These are phyloP conservation scores for Saraca asoca DNA, from an alignment of 331 rosid genomes.

Conservation along the genomic window DNA sequence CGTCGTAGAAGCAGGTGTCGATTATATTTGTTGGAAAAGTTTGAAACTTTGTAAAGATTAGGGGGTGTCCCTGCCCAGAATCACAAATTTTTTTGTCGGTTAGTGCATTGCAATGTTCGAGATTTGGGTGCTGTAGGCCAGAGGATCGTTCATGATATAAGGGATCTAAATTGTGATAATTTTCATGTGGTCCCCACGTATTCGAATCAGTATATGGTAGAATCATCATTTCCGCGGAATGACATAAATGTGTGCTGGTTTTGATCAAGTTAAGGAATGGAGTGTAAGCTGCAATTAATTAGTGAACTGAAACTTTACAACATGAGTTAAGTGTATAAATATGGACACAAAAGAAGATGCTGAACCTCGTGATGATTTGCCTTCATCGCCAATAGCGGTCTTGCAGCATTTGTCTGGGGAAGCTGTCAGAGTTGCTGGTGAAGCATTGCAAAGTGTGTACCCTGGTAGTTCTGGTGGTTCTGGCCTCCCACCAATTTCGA, in stretches of 20 bases:
- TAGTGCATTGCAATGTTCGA: conserved; percentile 29
- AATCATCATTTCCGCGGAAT: conserved; percentile 38
- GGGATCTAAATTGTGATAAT: conserved; percentile 19
- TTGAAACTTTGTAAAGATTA: conserved; percentile 13
- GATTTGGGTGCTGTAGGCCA: conserved; percentile 34
- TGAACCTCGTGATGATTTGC: conserved; percentile 51
- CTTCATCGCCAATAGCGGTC: conserved; percentile 48
- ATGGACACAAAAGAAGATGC: conserved; percentile 68
- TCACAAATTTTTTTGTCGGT: conserved; percentile 33
- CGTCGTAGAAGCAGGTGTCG: conserved; percentile 24
- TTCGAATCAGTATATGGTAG: conserved; percentile 15
- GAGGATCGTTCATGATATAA: conserved; percentile 34
- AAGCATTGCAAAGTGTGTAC: conserved; percentile 54
- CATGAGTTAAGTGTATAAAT: conserved; percentile 48
- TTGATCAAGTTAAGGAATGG: conserved; percentile 23
- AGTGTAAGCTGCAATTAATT: conserved; percentile 31
- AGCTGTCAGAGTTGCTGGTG: conserved; percentile 68
- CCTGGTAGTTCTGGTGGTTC: conserved; percentile 39
- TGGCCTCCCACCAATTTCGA: conserved; percentile 38
- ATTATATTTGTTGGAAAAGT: conserved; percentile 26
- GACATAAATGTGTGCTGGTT: conserved; percentile 31
- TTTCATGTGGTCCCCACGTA: conserved; percentile 35
- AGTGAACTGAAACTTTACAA: conserved; percentile 36
- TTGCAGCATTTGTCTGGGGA: conserved; percentile 70
- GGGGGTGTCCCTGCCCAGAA: conserved; percentile 27